Conservation (phyloP, 202 grass and related monocot species). For the Miscanthus sacchariflorus region DNA sequence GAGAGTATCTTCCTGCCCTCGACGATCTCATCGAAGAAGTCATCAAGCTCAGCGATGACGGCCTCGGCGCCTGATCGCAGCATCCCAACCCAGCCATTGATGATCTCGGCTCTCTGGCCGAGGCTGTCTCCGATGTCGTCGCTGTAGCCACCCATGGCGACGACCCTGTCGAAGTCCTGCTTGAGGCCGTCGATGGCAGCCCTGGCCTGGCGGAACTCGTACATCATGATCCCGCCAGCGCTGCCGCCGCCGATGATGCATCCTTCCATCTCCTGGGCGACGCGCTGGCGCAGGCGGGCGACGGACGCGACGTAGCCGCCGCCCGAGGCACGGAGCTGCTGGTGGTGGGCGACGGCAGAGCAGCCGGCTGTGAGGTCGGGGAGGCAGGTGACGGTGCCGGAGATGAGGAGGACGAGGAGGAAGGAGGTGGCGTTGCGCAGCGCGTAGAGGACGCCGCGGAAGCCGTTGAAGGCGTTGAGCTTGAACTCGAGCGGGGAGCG, state of each 20-base stretch:
- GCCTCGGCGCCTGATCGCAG: constrained; percentile 59
- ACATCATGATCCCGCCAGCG: constrained; percentile 56
- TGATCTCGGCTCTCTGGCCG: constrained; percentile 51
- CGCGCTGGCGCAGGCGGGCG: constrained; percentile 61
- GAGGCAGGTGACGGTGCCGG: constrained; percentile 52
- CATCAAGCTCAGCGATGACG: constrained; percentile 54
- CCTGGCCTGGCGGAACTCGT: constrained; percentile 61
- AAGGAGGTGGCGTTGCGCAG: constrained; percentile 68
- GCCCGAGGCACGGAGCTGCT: constrained; percentile 20
- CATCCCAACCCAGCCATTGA: constrained; percentile 56
- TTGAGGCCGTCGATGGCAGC: constrained; percentile 58
- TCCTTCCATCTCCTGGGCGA: constrained; percentile 54
- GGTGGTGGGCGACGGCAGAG: neutral
- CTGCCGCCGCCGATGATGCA: neutral
- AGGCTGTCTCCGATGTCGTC: neutral
- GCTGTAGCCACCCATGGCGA: neutral
- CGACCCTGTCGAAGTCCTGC: constrained; percentile 50
- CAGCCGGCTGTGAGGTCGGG: constrained; percentile 39
- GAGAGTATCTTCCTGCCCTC: constrained; percentile 80
- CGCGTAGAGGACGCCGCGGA: constrained; percentile 64
- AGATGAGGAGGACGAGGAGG: constrained; percentile 65
- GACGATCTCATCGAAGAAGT: constrained; percentile 81
- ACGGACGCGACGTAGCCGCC: constrained; percentile 54
- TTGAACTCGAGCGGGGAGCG: constrained; percentile 61
- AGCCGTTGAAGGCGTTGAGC: constrained; percentile 77